Evolutionary conservation across 148 eudicot species (phyloP).

Genomic region (Dysphania ambrosioides): DNA sequence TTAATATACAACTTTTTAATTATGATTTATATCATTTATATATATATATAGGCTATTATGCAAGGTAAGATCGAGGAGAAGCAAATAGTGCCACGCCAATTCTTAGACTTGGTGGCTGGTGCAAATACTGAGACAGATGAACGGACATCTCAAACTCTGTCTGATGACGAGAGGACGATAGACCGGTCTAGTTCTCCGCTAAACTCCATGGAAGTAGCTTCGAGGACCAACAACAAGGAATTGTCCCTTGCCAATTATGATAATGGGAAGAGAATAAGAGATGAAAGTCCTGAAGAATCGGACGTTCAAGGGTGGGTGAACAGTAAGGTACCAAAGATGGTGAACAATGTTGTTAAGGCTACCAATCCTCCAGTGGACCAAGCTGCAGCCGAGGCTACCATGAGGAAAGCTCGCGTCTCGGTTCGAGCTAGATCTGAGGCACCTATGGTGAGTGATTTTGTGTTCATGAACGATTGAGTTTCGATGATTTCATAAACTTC

Average conservation of each 20-base stretch:
- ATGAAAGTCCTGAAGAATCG: conserved; percentile 45
- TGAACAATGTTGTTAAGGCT: conserved; percentile 14
- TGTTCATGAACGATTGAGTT: neutral
- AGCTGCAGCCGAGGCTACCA: conserved; percentile 60
- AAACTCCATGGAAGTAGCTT: conserved; percentile 26
- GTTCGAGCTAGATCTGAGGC: conserved; percentile 75
- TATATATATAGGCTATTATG: too few species aligned
- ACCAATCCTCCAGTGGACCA: conserved; percentile 32
- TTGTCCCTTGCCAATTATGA: conserved; percentile 15
- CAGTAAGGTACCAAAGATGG: conserved; percentile 53
- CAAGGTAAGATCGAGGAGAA: conserved; percentile 36
- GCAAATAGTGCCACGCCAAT: conserved; percentile 51
- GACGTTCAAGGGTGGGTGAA: conserved; percentile 48
- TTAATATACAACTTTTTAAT: too few species aligned
- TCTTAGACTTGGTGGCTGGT: conserved; percentile 47
- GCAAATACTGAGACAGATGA: conserved; percentile 25
- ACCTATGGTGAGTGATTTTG: conserved; percentile 73
- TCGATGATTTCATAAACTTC: too few species aligned
- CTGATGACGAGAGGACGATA: conserved; percentile 55
- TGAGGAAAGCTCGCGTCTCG: conserved; percentile 77
- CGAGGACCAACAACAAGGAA: conserved; percentile 22
- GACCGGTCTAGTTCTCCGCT: conserved; percentile 43
- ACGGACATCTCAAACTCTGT: conserved; percentile 47
- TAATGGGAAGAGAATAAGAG: conserved; percentile 44
- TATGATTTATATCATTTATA: neutral